Evolutionary conservation across 805 yeast genomes (phyloP), one percentile per base, ranked within the genome.

Genomic region (Monosporozyma aerobia): DNA sequence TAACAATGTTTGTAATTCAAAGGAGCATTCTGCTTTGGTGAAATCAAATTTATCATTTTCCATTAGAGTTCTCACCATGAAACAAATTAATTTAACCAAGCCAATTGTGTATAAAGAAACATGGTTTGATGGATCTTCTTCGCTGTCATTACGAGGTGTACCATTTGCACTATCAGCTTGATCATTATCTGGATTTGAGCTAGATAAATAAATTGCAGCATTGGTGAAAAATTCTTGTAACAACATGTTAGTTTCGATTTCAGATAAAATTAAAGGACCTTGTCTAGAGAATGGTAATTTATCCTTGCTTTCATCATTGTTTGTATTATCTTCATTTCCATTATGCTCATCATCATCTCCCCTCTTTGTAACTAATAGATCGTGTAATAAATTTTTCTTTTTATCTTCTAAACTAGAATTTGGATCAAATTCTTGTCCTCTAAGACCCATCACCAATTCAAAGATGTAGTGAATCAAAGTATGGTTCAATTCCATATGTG

Each of bases 221-320:
- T 78, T 80, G n/a, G 80, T 73, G 54, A 86, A 73, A 57, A 85
- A 82, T 63, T 83, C 89, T 67, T 84, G 90, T 39, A 86, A 64
- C 13, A 86, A 61, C 88, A 84, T 82, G 57, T 79, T 77, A 55
- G 70, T 73, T 59, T 85, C 92, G 48, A 82, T 73, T 10, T 76
- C 79, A 14, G 85, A 78, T 37, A 85, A 65, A 4, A 65, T 69
- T 22, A 85, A 56, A 0, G 69, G 51, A 0, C 90, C 90, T 56
- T 72, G 70, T 61, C 92, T 73, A 9, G 87, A 79, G 59, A 82
- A 81, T 13, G 64, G 59, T 9, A 63, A 40, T 47, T 55, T 46
- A 30, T 52, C 53, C 13, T 55, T 56, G 30, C 54, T 53, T 22
- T 61, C 59, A 14, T 47, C 51, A 22, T 48, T 52, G 3, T 22